phyloP scores from a whole-genome alignment of 2,329 filamentous ascomycete species.

The Davidsoniella neocaledoniae region DNA sequence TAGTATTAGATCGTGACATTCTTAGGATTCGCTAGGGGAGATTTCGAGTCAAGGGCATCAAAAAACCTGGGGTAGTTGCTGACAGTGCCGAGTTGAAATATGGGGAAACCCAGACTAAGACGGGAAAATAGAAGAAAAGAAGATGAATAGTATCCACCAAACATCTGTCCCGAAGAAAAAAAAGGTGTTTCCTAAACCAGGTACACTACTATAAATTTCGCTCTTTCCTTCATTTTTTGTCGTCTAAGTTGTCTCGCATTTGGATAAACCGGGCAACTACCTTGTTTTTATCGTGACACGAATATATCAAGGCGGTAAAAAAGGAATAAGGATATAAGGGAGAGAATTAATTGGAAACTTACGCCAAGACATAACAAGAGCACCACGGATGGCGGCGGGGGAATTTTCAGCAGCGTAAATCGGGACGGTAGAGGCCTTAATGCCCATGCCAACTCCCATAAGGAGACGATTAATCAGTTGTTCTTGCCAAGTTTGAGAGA shows the following conservation, averaged over 20 bases:
- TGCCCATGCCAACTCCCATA: slow-evolving; percentile 44
- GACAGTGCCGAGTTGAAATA: neutral
- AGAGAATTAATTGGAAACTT: slow-evolving; percentile 17
- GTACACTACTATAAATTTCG: neutral
- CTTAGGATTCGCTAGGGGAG: neutral
- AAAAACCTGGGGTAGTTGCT: slow-evolving; percentile 1
- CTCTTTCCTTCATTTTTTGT: neutral
- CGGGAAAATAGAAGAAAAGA: neutral
- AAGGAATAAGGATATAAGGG: slow-evolving; percentile 1
- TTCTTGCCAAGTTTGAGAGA: slow-evolving; percentile 41
- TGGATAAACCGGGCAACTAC: no score
- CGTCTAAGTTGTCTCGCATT: no score
- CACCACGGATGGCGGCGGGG: slow-evolving; percentile 34
- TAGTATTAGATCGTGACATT: neutral
- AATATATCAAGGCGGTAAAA: slow-evolving; percentile 16
- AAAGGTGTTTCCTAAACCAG: neutral
- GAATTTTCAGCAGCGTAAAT: slow-evolving; percentile 37
- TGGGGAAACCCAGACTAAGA: neutral
- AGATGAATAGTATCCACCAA: neutral
- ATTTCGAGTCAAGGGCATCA: neutral
- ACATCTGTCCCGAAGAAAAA: neutral
- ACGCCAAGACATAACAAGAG: slow-evolving; percentile 36
- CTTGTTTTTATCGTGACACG: slow-evolving; percentile 13
- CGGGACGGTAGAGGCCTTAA: slow-evolving; percentile 28
- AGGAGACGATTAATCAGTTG: slow-evolving; percentile 31